Conservation (phyloP, 805 yeast genomes). For the Yamadazyma paraphyllophila region DNA sequence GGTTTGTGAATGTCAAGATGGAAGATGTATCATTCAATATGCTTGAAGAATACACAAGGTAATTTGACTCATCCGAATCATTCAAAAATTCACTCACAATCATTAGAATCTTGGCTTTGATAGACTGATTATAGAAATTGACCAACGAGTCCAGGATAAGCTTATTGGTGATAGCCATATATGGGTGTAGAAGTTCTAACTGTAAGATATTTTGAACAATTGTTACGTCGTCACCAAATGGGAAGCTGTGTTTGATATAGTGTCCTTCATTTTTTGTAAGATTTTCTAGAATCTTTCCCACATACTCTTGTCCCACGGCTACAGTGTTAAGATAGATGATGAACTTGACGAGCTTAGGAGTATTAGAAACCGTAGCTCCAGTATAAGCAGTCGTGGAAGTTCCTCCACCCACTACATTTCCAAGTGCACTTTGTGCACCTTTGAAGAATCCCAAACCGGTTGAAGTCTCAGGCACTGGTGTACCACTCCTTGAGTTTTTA, state of each 20-base stretch:
- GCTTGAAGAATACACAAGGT: slow-evolving; percentile 27
- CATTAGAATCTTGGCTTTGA: slow-evolving; percentile 42
- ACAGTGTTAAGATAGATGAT: slow-evolving; percentile 72
- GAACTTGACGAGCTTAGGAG: slow-evolving; percentile 54
- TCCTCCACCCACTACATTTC: slow-evolving; percentile 36
- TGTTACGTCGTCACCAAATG: slow-evolving; percentile 37
- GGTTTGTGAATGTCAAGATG: slow-evolving; percentile 49
- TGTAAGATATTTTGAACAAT: slow-evolving; percentile 30
- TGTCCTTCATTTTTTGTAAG: slow-evolving; percentile 23
- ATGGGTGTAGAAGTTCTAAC: slow-evolving; percentile 33
- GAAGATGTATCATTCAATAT: slow-evolving; percentile 31
- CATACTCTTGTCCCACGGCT: slow-evolving; percentile 58
- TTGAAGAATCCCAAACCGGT: slow-evolving; percentile 37
- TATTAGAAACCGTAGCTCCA: slow-evolving; percentile 28
- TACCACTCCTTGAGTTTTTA: slow-evolving; percentile 21
- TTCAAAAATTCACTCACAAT: slow-evolving; percentile 45
- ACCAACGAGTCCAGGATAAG: slow-evolving; percentile 46
- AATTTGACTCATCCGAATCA: slow-evolving; percentile 31
- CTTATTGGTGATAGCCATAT: slow-evolving; percentile 31
- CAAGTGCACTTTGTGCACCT: slow-evolving; percentile 44
- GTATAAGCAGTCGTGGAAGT: slow-evolving; percentile 17
- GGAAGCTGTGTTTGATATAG: slow-evolving; percentile 25
- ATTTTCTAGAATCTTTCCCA: slow-evolving; percentile 50
- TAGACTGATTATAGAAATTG: slow-evolving; percentile 47
- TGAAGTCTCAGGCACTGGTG: slow-evolving; percentile 33